Base-by-base conservation (phyloP, 257 asterid species). In the Paraleonurus japonicus region DNA sequence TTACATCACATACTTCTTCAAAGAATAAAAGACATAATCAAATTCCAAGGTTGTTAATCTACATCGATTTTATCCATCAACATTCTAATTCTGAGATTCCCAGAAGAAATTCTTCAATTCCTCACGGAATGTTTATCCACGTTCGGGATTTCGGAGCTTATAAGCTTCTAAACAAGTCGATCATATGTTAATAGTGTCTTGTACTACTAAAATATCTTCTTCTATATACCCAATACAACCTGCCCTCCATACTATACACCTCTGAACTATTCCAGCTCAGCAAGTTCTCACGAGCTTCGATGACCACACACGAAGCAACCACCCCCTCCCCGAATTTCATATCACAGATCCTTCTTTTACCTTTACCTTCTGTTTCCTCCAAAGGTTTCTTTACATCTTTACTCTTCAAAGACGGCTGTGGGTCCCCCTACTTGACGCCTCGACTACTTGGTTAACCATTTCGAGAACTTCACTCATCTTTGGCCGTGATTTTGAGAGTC, bases 391-490 rank as follows among this genome's bases (percentile, higher is more conserved):
- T 75, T 30, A 71, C 67, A 57, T 75, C 80, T 20, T 32, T 45
- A 45, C 35, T 57, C 69, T 61, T 85, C 80, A 86, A 16, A 22
- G 90, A 77, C 5, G 88, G 88, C 68, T 83, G 85, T 35, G 92
- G 91, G 72, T 80, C 70, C 35, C 86, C 83, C 89, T 4, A 62
- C 57, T 12, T 10, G 89, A 83, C 19, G 83, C 84, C 76, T 79
- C 90, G 4, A 88, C 75, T 20, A 95, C 89, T 65, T 81, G 85
- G 71, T 77, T 80, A 57, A 95, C 84, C 99, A 92, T 82, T 80
- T 81, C 95, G 58, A 79, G 76, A 51, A 95, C 92, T 69, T 95
- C 97, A 27, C 96, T 84, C 98, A 92, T 94, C 64, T 85, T 89
- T 19, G 99, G 99, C n/a, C 99, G 89, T 15, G 96, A 41, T 73